Conservation (phyloP, 768 basidiomycete genomes). For the Udeniomyces megalosporus region DNA sequence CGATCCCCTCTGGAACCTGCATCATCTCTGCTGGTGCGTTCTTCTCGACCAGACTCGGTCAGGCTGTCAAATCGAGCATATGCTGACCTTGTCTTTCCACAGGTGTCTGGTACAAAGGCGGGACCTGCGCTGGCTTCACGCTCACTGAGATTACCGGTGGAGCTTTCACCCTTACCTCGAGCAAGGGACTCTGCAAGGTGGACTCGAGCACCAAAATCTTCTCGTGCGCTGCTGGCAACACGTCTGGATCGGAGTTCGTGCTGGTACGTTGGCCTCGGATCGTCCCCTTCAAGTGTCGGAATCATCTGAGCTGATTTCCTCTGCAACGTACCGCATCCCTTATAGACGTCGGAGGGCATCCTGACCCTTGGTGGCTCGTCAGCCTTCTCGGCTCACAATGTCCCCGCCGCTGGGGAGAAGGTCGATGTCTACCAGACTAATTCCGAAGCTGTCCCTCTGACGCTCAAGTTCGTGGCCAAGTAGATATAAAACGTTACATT, state of each 20-base stretch:
- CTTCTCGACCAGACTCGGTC: not conserved
- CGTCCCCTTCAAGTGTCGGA: too few relatives aligned
- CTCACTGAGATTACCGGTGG: constrained; percentile 3
- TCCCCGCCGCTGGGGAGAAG: not conserved
- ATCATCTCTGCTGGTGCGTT: constrained; percentile 6
- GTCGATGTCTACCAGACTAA: not conserved
- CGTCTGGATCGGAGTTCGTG: constrained; percentile 1
- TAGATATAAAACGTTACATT: not conserved
- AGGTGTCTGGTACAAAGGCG: constrained; percentile 12
- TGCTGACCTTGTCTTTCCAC: not conserved
- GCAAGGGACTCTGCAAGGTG: constrained; percentile 11
- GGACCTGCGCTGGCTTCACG: constrained; percentile 13
- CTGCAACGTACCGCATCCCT: too few relatives aligned
- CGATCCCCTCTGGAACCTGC: not conserved
- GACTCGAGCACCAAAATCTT: not conserved
- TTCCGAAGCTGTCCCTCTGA: not conserved
- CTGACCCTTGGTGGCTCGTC: constrained; percentile 7
- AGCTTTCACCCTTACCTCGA: constrained; percentile 5
- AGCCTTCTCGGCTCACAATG: not conserved
- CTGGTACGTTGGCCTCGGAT: constrained; percentile 5
- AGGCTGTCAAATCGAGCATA: too few relatives aligned
- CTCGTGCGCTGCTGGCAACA: constrained; percentile 4
- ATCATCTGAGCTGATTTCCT: too few relatives aligned
- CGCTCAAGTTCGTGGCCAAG: constrained; percentile 13
- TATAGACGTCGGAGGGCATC: constrained; percentile 3